Percentiles rank a stretch among this genome's conserved stretches.
These are phyloP conservation scores for Lactarius vividus DNA, from an alignment of 768 basidiomycete species.

Conservation along the genomic window DNA sequence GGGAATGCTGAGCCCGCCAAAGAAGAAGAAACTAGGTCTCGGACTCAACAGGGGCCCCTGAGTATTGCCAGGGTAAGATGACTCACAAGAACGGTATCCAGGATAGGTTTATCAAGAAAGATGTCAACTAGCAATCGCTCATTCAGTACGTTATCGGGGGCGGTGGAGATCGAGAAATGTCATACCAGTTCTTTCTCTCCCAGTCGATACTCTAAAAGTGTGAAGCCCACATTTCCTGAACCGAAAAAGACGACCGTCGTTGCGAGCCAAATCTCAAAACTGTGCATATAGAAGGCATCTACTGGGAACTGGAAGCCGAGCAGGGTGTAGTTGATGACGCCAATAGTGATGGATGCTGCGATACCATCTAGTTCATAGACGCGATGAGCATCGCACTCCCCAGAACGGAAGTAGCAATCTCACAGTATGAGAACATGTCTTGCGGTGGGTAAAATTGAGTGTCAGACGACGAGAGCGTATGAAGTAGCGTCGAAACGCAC, in stretches of 20 bases:
- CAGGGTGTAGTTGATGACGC: constrained; percentile 68
- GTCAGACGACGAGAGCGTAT: neutral
- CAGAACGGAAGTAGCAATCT: constrained; percentile 27
- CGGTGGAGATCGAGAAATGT: neutral
- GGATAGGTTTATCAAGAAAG: constrained; percentile 35
- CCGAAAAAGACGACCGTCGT: constrained; percentile 77
- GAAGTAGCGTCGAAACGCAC: constrained; percentile 33
- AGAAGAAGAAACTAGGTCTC: constrained; percentile 66
- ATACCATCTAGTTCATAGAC: constrained; percentile 44
- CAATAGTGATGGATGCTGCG: constrained; percentile 63
- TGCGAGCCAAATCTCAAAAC: constrained; percentile 79
- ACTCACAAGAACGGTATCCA: constrained; percentile 45
- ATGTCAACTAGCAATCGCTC: constrained; percentile 26
- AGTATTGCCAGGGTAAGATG: neutral
- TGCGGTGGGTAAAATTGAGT: neutral
- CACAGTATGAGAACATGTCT: constrained; percentile 56
- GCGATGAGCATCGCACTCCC: neutral
- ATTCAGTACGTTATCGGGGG: neutral
- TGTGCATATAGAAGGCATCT: constrained; percentile 75
- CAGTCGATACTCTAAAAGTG: constrained; percentile 69
- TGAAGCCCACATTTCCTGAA: constrained; percentile 67
- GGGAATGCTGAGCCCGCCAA: constrained; percentile 71
- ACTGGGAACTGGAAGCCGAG: constrained; percentile 71
- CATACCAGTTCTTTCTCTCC: constrained; percentile 41
- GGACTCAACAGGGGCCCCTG: neutral